Evolutionary conservation across 2,329 filamentous ascomycete genomes (phyloP), one percentile per base, ranked within the genome.

Genomic region (Neofusicoccum umdonicola): DNA sequence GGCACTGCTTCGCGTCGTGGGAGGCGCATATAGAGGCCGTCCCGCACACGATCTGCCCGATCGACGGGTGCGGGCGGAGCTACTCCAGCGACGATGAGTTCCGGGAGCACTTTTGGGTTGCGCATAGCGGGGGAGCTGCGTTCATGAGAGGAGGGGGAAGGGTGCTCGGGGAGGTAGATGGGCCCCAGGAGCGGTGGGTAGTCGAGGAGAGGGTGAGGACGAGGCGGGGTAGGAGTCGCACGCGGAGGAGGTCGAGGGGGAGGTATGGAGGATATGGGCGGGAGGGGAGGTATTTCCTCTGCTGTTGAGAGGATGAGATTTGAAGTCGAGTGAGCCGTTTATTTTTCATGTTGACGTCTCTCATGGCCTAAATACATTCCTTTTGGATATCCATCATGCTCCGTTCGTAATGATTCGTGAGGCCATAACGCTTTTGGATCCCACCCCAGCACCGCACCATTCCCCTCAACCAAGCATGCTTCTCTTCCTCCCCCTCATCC

Each of bases 401-500:
- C 27, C 27, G 27, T 31, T 5, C 27, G 27, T 7, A 31, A 31
- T 31, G 5, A 31, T 31, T 31, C 27, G 27, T 1, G 48, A 35
- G 3, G 48, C 22, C 3, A 3, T 22, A 22, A 3, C 22, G 22
- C 22, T 22, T 22, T 22, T 0, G 22, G 22, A n/a, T n/a, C n/a
- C n/a, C n/a, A n/a, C n/a, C 22, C 3, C 3, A 3, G 3, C 15
- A 15, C 12, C 39, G 9, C 41, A 22, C 31, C n/a, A 31, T 9
- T 9, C 12, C 54, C 35, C 66, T 80, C 80, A 98, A 34, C 95
- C 95, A 70, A 99, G 76, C 95, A 99, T 99, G 76, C 93, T 98
- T 78, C 92, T 90, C 86, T 99, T 99, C 75, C 95, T 85, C 3
- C 95, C 95, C 76, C 95, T 88, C 88, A 97, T 87, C 74, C 95